phyloP scores from a whole-genome alignment of 345 rosid genomes.

The Nephelium lappaceum region DNA sequence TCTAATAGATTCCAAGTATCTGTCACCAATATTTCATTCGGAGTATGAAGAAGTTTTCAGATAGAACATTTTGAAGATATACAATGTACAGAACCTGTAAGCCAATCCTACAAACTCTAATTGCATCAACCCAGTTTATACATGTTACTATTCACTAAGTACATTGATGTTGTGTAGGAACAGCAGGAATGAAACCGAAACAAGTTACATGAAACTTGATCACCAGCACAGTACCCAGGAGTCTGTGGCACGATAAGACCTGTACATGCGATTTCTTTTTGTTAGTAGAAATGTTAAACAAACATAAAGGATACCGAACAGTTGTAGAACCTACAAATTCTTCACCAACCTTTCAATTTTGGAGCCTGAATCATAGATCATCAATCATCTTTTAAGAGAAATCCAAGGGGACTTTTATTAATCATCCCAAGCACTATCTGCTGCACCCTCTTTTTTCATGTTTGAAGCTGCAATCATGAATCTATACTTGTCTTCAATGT shows the following conservation, averaged over 20 bases:
- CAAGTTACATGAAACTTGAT: slow-evolving; percentile 1
- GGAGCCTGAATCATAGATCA: slow-evolving; percentile 11
- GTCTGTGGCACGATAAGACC: background rate
- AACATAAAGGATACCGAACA: background rate
- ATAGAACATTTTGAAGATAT: slow-evolving; percentile 3
- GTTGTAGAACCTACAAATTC: background rate
- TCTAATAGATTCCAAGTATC: background rate
- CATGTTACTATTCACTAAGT: background rate
- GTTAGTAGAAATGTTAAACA: background rate
- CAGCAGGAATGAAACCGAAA: slow-evolving; percentile 6
- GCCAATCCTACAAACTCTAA: slow-evolving; percentile 22
- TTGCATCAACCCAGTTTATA: slow-evolving; percentile 12
- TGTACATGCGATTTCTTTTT: slow-evolving; percentile 2
- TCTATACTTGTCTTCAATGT: slow-evolving; percentile 45
- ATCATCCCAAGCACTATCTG: slow-evolving; percentile 51
- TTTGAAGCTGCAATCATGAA: slow-evolving; percentile 39
- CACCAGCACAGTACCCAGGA: slow-evolving; percentile 1
- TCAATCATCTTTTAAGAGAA: slow-evolving; percentile 4
- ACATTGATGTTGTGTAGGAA: slow-evolving; percentile 4
- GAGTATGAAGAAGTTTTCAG: background rate
- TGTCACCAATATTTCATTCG: background rate
- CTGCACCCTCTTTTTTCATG: slow-evolving; percentile 35
- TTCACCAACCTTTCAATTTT: slow-evolving; percentile 23
- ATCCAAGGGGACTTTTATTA: background rate
- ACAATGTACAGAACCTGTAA: slow-evolving; percentile 28